phyloP scores from a whole-genome alignment of 768 basidiomycete species.

The Leccinum disarticulatum region DNA sequence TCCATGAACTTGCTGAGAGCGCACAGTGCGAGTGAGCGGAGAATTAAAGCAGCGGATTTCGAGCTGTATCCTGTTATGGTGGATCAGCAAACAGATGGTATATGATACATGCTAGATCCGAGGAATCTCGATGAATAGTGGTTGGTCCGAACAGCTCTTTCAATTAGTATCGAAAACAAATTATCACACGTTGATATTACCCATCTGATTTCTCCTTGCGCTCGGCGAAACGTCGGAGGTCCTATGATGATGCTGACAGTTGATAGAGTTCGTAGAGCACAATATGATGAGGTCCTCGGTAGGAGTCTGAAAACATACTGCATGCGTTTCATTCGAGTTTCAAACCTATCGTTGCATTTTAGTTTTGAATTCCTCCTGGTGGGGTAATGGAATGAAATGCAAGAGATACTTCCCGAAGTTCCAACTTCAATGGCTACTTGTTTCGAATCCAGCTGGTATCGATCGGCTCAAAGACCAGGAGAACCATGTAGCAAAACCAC shows the following conservation, averaged over 20 bases:
- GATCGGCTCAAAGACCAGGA: not conserved
- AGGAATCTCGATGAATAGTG: not conserved
- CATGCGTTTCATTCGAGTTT: not conserved
- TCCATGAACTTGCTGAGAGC: not conserved
- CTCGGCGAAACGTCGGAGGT: not conserved
- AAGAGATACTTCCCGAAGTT: not conserved
- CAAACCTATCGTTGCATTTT: not conserved
- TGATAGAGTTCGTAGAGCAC: not conserved
- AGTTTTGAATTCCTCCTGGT: not conserved
- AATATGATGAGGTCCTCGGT: not conserved
- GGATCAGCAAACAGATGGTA: not conserved
- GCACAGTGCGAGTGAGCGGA: not conserved
- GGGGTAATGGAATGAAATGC: not conserved
- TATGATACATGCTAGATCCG: not conserved
- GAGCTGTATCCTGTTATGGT: not conserved
- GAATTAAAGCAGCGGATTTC: not conserved
- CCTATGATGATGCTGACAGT: not conserved
- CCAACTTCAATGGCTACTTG: not conserved
- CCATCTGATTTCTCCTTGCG: not conserved
- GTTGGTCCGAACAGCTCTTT: not conserved
- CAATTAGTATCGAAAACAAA: not conserved
- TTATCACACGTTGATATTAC: not conserved
- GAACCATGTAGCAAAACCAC: not conserved
- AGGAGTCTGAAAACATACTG: not conserved
- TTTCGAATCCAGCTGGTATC: not conserved